Evolutionary conservation across 768 basidiomycete genomes (phyloP), one percentile per base, ranked within the genome.

Genomic region (Russula griseocarnosa): DNA sequence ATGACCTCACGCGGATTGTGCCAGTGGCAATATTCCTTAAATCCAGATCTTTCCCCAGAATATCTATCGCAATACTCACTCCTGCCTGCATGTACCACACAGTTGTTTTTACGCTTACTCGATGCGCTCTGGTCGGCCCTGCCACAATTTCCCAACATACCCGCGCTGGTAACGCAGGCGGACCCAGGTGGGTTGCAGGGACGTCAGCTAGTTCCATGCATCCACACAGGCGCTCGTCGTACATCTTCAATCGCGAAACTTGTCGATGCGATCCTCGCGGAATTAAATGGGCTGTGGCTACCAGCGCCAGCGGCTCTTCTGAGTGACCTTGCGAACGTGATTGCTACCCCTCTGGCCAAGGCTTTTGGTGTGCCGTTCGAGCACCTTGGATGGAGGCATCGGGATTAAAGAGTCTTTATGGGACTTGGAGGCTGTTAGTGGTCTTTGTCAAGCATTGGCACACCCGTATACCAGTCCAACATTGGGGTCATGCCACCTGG

Each of bases 271-370:
- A 74, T 93, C 26, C 77, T 94, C 4, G 79, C 83, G 6, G 79
- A 87, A 1, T 76, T 97, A 51, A 98, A 97, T 73, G 81, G 85
- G 3, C 76, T 96, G 22, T 86, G 95, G 3, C 78, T 93, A 11
- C 82, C 95, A 14, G 89, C 90, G 3, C 92, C 92, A 2, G 76
- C 83, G 16, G 78, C 77, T 13, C 78, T 88, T 20, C 70, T 85
- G 51, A 68, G 70, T 1, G 78, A 80, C n/a, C 75, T 91, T 13
- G 70, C 78, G 1, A 68, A 69, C 1, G 73, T 77, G n/a, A 75
- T 90, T 24, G 86, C 87, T 55, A 72, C 70, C 5, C 76, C 80
- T 8, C 76, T 92, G 20, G 78, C 75, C 1, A 73, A 72, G 34
- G 75, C 77, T 4, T 83, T 82, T 5, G 70, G 75, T 11, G 74